phyloP scores from a whole-genome alignment of 768 basidiomycete genomes.

The Lentinus brumalis region DNA sequence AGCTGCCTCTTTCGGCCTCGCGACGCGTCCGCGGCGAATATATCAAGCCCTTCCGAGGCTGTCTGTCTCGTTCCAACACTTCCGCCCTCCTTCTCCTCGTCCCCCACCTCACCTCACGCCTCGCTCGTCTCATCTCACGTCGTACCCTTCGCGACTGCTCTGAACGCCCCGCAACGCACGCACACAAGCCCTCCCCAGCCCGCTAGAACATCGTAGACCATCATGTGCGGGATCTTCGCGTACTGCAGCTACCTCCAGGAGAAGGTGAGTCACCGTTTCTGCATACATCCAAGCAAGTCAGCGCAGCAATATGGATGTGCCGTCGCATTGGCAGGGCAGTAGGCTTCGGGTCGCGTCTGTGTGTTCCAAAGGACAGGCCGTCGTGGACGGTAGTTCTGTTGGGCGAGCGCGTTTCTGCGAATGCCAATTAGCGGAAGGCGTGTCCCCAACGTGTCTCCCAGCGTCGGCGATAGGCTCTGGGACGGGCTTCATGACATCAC shows the following conservation, averaged over 20 bases:
- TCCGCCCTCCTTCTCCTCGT: not conserved
- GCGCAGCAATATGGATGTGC: too few relatives aligned
- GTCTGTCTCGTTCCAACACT: constrained; percentile 4
- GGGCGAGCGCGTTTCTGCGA: not conserved
- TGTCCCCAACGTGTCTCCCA: constrained; percentile 13
- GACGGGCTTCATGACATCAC: not conserved
- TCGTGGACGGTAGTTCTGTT: too few relatives aligned
- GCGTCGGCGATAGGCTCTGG: constrained; percentile 18
- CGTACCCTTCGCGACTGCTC: not conserved
- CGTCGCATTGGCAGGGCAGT: too few relatives aligned
- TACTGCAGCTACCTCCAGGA: constrained; percentile 96
- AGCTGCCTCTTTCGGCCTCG: constrained; percentile 12
- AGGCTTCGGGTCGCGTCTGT: too few relatives aligned
- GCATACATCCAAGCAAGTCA: too few relatives aligned
- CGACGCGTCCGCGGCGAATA: constrained; percentile 19
- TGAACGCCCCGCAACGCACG: constrained; percentile 9
- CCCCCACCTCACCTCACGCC: not conserved
- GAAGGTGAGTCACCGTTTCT: constrained; percentile 60
- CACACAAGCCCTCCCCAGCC: constrained; percentile 1
- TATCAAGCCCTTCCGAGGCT: constrained; percentile 9
- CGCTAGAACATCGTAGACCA: constrained; percentile 8
- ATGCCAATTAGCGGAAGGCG: constrained; percentile 10
- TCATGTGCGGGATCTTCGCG: constrained; percentile 94
- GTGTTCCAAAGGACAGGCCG: too few relatives aligned
- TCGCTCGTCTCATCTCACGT: not conserved